Evolutionary conservation across 139 green algal genomes (phyloP), one percentile per base, ranked within the genome.

Genomic region (Chlamydomonas applanata): DNA sequence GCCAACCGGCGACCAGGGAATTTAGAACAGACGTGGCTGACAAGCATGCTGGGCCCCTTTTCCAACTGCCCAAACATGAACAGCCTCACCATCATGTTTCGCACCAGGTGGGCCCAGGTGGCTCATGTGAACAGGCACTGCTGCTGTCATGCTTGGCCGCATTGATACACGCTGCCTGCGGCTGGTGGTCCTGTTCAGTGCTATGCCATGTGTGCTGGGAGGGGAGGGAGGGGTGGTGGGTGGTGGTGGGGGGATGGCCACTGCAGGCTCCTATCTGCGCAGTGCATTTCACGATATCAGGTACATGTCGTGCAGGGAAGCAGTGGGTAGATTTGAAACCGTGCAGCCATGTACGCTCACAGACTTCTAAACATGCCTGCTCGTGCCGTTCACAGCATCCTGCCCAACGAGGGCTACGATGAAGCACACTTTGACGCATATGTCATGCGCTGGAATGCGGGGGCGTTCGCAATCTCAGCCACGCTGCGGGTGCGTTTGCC

Each of bases 371-470:
- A n/a, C n/a, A n/a, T n/a, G n/a, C n/a, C n/a, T n/a, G n/a, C n/a
- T n/a, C n/a, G n/a, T n/a, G n/a, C n/a, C n/a, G n/a, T n/a, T n/a
- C n/a, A 29, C 71, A 76, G 71, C 24, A 53, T 76, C 1, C n/a
- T 76, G 33, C 71, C 71, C 33, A 76, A 76, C 27, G 71, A 76
- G 36, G 71, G 71, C 2, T 76, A 76, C 54, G 62, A 36, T 35
- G 71, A 76, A 32, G 71, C 62, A 17, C 54, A 76, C 27, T 76
- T 76, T 34, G 71, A 76, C 27, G 33, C 71, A 2, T 76, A 67
- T 53, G 57, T 76, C 2, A 56, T 69, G 56, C 56, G 71, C 7
- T 76, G 71, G 71, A 69, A 29, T 33, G 14, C 34, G 4, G 2
- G 40, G 32, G 56, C 56, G 4, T 30, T 19, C 1, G 16, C 54